These are phyloP conservation scores for Climacium dendroides DNA, from an alignment of 225 moss, liverwort and hornwort genomes.

Conservation along the genomic window DNA sequence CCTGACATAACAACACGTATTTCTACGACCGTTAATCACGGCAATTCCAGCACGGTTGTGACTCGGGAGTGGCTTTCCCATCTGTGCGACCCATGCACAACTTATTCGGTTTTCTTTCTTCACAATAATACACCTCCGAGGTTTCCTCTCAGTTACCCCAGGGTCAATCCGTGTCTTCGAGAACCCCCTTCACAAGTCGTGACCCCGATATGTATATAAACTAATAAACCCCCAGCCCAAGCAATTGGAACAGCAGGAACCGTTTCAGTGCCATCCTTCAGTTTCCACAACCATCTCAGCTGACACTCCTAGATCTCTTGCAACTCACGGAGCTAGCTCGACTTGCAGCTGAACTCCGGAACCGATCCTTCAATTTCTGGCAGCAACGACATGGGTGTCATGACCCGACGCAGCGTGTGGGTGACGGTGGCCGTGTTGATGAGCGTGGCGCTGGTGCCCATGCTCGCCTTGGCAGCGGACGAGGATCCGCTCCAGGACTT, in stretches of 20 bases:
- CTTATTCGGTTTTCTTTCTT: background rate
- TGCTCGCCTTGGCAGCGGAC: background rate
- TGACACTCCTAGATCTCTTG: background rate
- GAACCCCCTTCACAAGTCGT: background rate
- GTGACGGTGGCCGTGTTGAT: background rate
- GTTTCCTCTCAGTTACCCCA: background rate
- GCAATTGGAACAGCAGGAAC: background rate
- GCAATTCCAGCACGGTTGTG: no score
- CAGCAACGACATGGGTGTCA: background rate
- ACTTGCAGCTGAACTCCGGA: background rate
- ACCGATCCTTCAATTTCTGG: no score
- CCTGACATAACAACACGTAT: background rate
- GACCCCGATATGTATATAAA: background rate
- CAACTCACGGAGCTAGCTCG: no score
- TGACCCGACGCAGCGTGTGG: background rate
- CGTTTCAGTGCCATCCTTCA: background rate
- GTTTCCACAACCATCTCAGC: no score
- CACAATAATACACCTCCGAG: background rate
- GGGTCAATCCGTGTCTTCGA: background rate
- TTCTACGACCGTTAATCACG: background rate
- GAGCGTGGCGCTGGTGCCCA: background rate
- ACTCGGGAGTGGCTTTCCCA: background rate
- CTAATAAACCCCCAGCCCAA: background rate
- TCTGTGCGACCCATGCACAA: background rate
- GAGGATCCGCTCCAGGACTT: background rate